Conservation (phyloP, 306 rosid species). For the Vicia faba region DNA sequence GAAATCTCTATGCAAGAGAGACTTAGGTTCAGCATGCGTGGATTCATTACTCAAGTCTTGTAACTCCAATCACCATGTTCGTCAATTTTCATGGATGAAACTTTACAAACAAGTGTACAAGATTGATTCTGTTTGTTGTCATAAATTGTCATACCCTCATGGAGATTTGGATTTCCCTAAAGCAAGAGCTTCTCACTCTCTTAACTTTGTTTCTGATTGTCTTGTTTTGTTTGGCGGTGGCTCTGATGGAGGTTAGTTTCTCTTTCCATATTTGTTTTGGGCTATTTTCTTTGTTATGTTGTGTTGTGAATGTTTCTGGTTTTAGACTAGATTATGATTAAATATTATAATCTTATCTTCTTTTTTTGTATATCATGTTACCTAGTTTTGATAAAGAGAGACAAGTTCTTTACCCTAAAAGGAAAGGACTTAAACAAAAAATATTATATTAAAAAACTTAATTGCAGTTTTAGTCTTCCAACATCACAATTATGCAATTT, state of each 20-base stretch:
- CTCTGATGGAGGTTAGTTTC: conserved; percentile 83
- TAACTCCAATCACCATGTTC: conserved; percentile 19
- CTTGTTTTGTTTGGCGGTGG: conserved; percentile 90
- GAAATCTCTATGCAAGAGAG: conserved; percentile 74
- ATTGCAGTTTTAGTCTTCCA: background rate
- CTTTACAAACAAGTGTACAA: conserved; percentile 64
- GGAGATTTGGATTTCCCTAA: conserved; percentile 54
- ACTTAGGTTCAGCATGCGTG: conserved; percentile 69
- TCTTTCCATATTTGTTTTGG: conserved; percentile 17
- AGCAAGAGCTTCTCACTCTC: conserved; percentile 95
- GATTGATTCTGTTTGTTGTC: conserved; percentile 60
- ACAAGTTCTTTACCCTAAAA: conserved; percentile 13
- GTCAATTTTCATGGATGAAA: conserved; percentile 69
- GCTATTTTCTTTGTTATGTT: background rate
- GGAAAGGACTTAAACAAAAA: conserved; percentile 10
- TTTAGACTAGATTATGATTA: conserved; percentile 1
- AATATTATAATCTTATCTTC: conserved; percentile 19
- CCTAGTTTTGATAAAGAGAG: conserved; percentile 22
- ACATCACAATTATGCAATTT: background rate
- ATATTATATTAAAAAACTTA: background rate
- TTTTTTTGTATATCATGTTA: conserved; percentile 25
- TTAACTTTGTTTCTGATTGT: conserved; percentile 80
- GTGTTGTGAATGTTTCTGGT: conserved; percentile 19
- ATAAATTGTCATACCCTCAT: conserved; percentile 48
- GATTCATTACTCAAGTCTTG: conserved; percentile 60